Percentiles rank a stretch among this genome's conserved stretches.
Evolutionary conservation across 148 eudicot species (phyloP).

Genomic region (Tetragonia tetragonoides): DNA sequence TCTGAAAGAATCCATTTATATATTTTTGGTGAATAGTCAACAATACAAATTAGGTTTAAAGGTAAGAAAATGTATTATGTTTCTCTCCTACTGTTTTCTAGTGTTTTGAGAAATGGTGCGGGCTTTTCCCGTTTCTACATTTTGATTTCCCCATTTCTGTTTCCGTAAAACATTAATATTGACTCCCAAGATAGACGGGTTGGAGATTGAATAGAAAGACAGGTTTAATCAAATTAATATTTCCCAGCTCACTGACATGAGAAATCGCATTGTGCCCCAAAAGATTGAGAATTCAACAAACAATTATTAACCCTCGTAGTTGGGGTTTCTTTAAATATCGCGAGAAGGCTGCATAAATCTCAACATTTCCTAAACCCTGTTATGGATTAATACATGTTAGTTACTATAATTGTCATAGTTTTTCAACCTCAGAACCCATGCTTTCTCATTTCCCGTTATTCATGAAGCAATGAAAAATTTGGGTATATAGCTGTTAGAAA

Average conservation of each 20-base stretch:
- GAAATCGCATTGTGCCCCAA: background rate
- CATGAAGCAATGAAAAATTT: background rate
- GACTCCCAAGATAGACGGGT: background rate
- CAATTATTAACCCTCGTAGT: background rate
- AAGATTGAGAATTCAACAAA: background rate
- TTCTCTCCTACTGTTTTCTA: no score
- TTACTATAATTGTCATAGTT: no score
- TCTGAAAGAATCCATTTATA: no score
- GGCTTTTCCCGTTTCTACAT: no score
- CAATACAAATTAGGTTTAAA: no score
- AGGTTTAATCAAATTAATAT: background rate
- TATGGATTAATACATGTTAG: no score
- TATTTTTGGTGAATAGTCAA: no score
- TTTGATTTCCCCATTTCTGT: no score
- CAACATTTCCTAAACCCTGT: background rate
- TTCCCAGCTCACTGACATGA: background rate
- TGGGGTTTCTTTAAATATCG: no score
- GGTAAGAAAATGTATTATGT: no score
- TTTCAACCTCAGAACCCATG: background rate
- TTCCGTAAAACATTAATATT: background rate
- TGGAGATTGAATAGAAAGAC: background rate
- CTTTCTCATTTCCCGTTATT: background rate
- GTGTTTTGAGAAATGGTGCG: no score
- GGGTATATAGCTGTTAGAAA: background rate
- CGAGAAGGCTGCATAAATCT: background rate